Percentiles rank a stretch among this genome's conserved stretches.
These are phyloP conservation scores for Wickerhamomyces bisporus DNA, from an alignment of 805 yeast species.

Conservation along the genomic window DNA sequence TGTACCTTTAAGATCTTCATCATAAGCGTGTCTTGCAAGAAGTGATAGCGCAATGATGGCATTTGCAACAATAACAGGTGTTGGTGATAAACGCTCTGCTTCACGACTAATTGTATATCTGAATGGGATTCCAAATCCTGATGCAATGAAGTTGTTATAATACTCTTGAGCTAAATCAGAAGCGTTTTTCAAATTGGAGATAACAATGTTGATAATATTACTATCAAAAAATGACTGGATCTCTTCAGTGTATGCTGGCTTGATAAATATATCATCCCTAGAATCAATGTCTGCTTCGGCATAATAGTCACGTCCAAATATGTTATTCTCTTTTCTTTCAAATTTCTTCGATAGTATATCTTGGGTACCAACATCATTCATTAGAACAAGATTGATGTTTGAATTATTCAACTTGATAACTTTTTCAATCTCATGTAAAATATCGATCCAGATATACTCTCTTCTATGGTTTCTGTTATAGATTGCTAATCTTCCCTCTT, in stretches of 20 bases:
- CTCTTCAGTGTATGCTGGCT: slow-evolving; percentile 4
- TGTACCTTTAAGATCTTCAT: slow-evolving; percentile 55
- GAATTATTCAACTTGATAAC: slow-evolving; percentile 46
- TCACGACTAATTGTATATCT: slow-evolving; percentile 33
- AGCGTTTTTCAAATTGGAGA: slow-evolving; percentile 6
- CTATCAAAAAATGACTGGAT: slow-evolving; percentile 15
- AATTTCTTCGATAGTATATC: slow-evolving; percentile 10
- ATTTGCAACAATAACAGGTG: slow-evolving; percentile 62
- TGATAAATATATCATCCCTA: slow-evolving; percentile 9
- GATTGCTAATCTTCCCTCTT: slow-evolving; percentile 45
- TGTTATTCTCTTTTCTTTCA: slow-evolving; percentile 14
- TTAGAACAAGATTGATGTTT: slow-evolving; percentile 27
- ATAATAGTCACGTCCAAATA: slow-evolving; percentile 32
- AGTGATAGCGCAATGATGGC: slow-evolving; percentile 58
- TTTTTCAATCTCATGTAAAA: slow-evolving; percentile 54
- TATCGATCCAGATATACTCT: slow-evolving; percentile 49
- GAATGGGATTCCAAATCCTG: slow-evolving; percentile 26
- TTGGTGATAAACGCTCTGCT: slow-evolving; percentile 54
- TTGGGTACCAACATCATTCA: slow-evolving; percentile 8
- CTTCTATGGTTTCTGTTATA: slow-evolving; percentile 45
- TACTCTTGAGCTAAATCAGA: slow-evolving; percentile 7
- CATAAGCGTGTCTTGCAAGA: slow-evolving; percentile 52
- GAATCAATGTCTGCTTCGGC: slow-evolving; percentile 9
- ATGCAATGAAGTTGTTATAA: slow-evolving; percentile 16
- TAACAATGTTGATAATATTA: slow-evolving; percentile 11